Conservation (phyloP, 805 yeast genomes). For the Blastobotrys chiropterorum region DNA sequence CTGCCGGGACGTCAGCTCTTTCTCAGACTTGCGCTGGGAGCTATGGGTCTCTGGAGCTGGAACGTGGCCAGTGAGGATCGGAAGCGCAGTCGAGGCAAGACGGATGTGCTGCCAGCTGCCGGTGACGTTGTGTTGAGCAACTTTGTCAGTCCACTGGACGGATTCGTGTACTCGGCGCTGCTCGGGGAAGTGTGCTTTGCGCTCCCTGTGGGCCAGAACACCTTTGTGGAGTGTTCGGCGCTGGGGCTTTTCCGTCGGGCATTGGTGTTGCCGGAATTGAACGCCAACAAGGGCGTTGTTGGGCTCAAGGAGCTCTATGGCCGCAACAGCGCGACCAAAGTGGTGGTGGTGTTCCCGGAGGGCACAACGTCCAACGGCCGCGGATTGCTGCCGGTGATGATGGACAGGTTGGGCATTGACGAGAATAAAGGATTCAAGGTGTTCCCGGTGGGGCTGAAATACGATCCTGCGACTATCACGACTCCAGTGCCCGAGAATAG, state of each 20-base stretch:
- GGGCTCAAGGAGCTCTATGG: constrained; percentile 15
- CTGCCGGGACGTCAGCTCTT: constrained; percentile 6
- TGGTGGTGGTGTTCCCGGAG: constrained; percentile 59
- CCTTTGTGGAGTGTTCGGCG: background rate
- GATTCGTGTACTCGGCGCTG: constrained; percentile 32
- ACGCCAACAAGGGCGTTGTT: background rate
- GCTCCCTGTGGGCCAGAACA: constrained; percentile 32
- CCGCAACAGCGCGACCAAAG: constrained; percentile 33
- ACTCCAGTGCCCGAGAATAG: constrained; percentile 31
- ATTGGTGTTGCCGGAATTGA: constrained; percentile 10
- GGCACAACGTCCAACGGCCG: constrained; percentile 85
- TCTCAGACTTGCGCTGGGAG: constrained; percentile 2
- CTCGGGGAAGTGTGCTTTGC: constrained; percentile 28
- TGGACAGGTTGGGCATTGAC: constrained; percentile 19
- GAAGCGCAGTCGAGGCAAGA: constrained; percentile 2
- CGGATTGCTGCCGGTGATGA: constrained; percentile 55
- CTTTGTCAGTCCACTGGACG: constrained; percentile 54
- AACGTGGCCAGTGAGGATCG: constrained; percentile 7
- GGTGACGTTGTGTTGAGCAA: constrained; percentile 53
- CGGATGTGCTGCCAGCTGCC: constrained; percentile 29
- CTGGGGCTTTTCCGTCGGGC: constrained; percentile 18
- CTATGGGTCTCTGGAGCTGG: constrained; percentile 4
- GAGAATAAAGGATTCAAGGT: constrained; percentile 11
- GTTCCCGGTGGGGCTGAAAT: constrained; percentile 28
- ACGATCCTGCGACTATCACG: constrained; percentile 28